Base-by-base conservation (phyloP, 2,329 filamentous ascomycete species). In the Pseudocercospora fijiensis region DNA sequence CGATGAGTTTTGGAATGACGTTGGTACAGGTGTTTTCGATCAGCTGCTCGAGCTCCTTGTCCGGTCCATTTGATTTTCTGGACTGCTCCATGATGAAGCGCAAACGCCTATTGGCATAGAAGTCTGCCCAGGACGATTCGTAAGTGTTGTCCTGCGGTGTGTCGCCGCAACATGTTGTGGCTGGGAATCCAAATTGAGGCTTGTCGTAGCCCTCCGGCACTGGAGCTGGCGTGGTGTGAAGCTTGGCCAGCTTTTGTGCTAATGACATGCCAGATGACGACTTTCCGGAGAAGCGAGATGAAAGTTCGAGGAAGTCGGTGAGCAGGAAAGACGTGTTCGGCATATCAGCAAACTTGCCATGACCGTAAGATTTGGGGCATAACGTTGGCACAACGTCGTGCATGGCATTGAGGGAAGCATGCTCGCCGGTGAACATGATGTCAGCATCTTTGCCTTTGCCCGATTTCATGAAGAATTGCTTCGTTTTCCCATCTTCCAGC, bases 151-250 rank as follows among this genome's bases (percentile, higher is more conserved):
- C 86, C 78, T 97, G 94, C 45, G 84, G 84, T 7, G 91, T 95
- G 52, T 91, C 86, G 1, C 93, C 93, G 76, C 94, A 97, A 77
- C 90, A 96, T 0, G 93, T 97, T 0, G 89, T 80, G 0, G 89
- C 88, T 0, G 90, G 90, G 73, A 97, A 97, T 2, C 94, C 94
- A 69, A 94, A 97, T 77, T 87, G 81, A 2, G 87, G 86, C 41
- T 73, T 81, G 1, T 83, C 77, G 67, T 85, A 82, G 20, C 85
- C 86, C 10, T 84, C 76, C 0, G 88, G 88, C 0, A 82, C 76
- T 0, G 91, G 90, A 0, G 90, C 90, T 0, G 89, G 86, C 0
- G 88, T 91, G 1, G 85, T 88, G 76, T 97, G 94, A 52, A 97
- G 79, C 72, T 84, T 86, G 1, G 90, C 92, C 7, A 97, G 81